Evolutionary conservation across 768 basidiomycete species (phyloP).

Genomic region (Coprinellus micaceus): DNA sequence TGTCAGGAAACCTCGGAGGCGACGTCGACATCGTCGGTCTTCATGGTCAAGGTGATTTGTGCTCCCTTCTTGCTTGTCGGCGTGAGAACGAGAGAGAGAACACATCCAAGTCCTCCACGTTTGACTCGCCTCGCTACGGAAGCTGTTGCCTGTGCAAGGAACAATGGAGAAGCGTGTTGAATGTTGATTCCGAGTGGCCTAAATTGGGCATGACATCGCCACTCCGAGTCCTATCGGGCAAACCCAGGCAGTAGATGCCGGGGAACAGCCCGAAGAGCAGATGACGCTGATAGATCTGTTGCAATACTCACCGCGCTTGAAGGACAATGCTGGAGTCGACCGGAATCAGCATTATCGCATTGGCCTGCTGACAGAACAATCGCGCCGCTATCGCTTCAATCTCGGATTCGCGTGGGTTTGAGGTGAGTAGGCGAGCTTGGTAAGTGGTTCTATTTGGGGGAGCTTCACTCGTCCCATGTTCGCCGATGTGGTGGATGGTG

Average conservation of each 20-base stretch:
- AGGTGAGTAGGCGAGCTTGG: too few relatives aligned
- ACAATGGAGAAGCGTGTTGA: slow-evolving; percentile 1
- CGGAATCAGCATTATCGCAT: too few relatives aligned
- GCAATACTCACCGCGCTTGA: too few relatives aligned
- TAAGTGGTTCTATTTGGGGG: too few relatives aligned
- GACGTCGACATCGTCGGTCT: not conserved
- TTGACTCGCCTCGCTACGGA: not conserved
- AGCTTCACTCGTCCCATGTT: too few relatives aligned
- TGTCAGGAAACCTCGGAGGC: not conserved
- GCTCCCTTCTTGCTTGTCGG: not conserved
- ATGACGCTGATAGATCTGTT: not conserved
- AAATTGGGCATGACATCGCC: too few relatives aligned
- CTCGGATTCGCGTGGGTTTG: too few relatives aligned
- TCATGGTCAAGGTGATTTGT: not conserved
- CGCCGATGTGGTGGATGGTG: too few relatives aligned
- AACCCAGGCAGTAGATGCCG: not conserved
- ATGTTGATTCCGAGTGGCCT: too few relatives aligned
- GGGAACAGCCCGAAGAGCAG: not conserved
- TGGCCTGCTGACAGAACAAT: not conserved
- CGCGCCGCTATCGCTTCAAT: too few relatives aligned
- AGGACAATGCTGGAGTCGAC: too few relatives aligned
- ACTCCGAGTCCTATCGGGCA: too few relatives aligned
- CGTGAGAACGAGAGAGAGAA: not conserved
- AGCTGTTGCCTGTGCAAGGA: not conserved
- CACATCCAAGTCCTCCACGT: not conserved